phyloP scores from a whole-genome alignment of 2,329 filamentous ascomycete species.

The Colletotrichum orchidophilum region DNA sequence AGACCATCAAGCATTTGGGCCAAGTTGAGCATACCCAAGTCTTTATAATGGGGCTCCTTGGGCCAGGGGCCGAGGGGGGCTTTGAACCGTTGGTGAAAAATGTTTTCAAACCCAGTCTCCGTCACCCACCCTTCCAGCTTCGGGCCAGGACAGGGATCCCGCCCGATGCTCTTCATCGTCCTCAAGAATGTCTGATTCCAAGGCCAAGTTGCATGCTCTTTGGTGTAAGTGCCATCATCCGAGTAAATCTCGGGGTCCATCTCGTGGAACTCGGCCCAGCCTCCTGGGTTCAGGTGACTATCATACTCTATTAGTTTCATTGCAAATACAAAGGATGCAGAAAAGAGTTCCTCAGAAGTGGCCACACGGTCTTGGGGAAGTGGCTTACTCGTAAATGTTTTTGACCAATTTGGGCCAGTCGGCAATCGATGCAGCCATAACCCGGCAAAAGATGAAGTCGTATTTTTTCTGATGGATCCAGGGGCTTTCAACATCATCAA shows the following conservation, averaged over 20 bases:
- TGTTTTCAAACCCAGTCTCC: slow-evolving; percentile 48
- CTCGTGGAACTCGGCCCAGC: slow-evolving; percentile 48
- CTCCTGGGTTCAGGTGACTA: slow-evolving; percentile 15
- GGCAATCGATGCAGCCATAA: slow-evolving; percentile 36
- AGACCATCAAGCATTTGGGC: slow-evolving; percentile 35
- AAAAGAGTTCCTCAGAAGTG: not conserved
- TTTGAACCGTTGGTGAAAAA: slow-evolving; percentile 38
- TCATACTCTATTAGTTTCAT: not conserved
- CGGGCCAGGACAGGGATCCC: slow-evolving; percentile 46
- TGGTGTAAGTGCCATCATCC: slow-evolving; percentile 42
- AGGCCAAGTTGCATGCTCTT: slow-evolving; percentile 45
- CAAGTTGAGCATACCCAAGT: slow-evolving; percentile 40
- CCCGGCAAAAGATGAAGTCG: slow-evolving; percentile 36
- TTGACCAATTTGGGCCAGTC: not conserved
- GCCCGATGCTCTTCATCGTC: slow-evolving; percentile 45
- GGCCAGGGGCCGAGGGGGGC: not conserved
- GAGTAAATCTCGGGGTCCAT: slow-evolving; percentile 48
- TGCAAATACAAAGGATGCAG: not conserved
- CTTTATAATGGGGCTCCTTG: slow-evolving; percentile 36
- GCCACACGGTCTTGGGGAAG: slow-evolving; percentile 39
- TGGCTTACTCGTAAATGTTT: slow-evolving; percentile 1
- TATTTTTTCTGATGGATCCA: not conserved
- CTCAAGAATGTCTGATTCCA: slow-evolving; percentile 44
- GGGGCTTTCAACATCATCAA: slow-evolving; percentile 68
- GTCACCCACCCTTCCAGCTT: slow-evolving; percentile 40